phyloP scores from a whole-genome alignment of 345 rosid species.

The Aurinia saxatilis region DNA sequence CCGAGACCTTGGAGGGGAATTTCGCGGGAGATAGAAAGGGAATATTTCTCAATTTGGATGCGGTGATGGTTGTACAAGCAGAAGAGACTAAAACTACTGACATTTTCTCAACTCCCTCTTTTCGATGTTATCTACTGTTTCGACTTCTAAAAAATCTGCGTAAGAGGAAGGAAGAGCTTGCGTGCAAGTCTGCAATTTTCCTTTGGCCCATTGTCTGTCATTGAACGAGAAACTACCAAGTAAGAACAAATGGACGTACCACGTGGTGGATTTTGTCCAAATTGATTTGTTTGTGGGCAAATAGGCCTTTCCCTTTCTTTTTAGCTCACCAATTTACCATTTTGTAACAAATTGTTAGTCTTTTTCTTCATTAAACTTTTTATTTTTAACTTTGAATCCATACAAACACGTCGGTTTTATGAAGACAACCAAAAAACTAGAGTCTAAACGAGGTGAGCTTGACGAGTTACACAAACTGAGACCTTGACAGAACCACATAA shows the following conservation, averaged over 20 bases:
- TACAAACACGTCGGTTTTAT: too few species aligned
- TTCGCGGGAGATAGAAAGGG: conserved; percentile 18
- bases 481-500: too few species aligned
- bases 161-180: conserved; percentile 24
- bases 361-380: too few species aligned
- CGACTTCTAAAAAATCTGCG: neutral
- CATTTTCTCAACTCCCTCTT: neutral
- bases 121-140: too few species aligned
- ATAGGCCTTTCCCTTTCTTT: too few species aligned
- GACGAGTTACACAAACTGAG: too few species aligned
- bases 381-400: too few species aligned
- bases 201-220: neutral
- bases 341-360: too few species aligned
- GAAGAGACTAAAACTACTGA: conserved; percentile 25
- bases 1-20: neutral
- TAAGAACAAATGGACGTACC: conserved; percentile 8
- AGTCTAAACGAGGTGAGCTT: too few species aligned
- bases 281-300: too few species aligned
- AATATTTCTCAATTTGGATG: conserved; percentile 18
- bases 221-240: neutral
- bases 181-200: conserved; percentile 22
- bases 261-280: conserved; percentile 28
- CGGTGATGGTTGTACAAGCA: conserved; percentile 14
- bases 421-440: too few species aligned
- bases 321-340: too few species aligned